Conservation (phyloP, 164 flowering plant species). For the Berberis thunbergii region DNA sequence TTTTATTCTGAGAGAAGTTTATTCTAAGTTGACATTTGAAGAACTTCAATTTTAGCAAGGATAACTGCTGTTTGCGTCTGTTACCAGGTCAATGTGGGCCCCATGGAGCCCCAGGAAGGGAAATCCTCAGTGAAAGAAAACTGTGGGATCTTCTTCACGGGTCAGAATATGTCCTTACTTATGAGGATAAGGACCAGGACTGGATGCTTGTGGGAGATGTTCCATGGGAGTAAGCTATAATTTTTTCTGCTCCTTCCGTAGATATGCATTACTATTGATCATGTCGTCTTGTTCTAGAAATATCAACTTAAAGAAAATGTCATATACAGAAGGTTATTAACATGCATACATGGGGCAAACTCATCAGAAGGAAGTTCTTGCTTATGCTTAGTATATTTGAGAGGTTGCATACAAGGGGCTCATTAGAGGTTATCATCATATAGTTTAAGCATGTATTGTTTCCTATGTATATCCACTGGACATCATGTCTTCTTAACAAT, state of each 20-base stretch:
- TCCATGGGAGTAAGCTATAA: constrained; percentile 82
- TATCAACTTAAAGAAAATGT: neutral
- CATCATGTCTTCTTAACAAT: too few relatives aligned
- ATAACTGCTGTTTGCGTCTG: constrained; percentile 19
- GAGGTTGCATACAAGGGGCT: too few relatives aligned
- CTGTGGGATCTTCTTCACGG: constrained; percentile 78
- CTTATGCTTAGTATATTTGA: too few relatives aligned
- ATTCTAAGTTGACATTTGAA: neutral
- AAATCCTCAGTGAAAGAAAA: constrained; percentile 61
- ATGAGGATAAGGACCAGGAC: constrained; percentile 88
- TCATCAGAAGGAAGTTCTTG: too few relatives aligned
- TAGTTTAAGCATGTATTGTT: too few relatives aligned
- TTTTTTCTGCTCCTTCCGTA: neutral
- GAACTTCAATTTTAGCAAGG: constrained; percentile 6
- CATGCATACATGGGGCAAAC: too few relatives aligned
- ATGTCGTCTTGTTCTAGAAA: neutral
- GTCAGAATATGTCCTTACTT: constrained; percentile 85
- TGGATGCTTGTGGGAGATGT: constrained; percentile 99
- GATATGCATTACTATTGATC: neutral
- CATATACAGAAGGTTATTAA: too few relatives aligned
- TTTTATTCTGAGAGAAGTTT: neutral
- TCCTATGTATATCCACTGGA: too few relatives aligned
- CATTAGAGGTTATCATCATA: too few relatives aligned
- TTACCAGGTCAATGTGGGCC: constrained; percentile 76
- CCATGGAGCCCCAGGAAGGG: constrained; percentile 60